Evolutionary conservation across 345 rosid species (phyloP), one percentile per base, ranked within the genome.

Genomic region (Lepidium aucheri): DNA sequence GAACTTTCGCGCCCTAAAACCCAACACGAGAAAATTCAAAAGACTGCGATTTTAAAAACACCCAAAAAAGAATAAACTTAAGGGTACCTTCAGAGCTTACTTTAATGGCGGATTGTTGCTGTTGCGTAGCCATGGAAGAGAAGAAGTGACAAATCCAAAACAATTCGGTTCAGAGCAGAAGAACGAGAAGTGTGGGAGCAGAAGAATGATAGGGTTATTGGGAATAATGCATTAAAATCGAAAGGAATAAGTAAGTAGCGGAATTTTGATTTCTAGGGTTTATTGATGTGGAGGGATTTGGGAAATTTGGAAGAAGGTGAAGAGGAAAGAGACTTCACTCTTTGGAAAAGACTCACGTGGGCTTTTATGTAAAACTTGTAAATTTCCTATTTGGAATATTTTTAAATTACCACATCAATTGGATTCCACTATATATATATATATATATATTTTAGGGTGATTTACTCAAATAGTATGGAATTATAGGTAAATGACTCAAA

Each of bases 1-100:
- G 93, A 71, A 95, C 95, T 83, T 87, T 95, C 76, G 99, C 93
- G 61, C 79, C 87, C 99, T 91, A 63, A 60, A 59, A 78, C 65
- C 53, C 18, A 18, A 17, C 17, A 67, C 39, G 6, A 5, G 14
- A 61, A 16, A 52, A n/a, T 44, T 64, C 55, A 36, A 63, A 73
- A 72, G 14, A 55, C 24, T 40, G 44, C 9, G 33, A 49, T 16
- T 38, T 22, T 24, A 50, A n/a, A 45, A 33, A 16, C 1, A 6
- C 47, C 15, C 71, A 8, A 12, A 12, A 4, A 44, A 8, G 39
- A 6, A 15, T 3, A 52, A 36, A 54, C 35, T 5, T 32, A 13
- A 24, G 15, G 46, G 10, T 26, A 17, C 6, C 26, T 53, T 53
- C 44, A 46, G 33, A 30, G 53, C 68, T 49, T 71, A 90, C 97